These are phyloP conservation scores for Paradendryphiella salina DNA, from an alignment of 2,329 filamentous ascomycete species.

Conservation along the genomic window DNA sequence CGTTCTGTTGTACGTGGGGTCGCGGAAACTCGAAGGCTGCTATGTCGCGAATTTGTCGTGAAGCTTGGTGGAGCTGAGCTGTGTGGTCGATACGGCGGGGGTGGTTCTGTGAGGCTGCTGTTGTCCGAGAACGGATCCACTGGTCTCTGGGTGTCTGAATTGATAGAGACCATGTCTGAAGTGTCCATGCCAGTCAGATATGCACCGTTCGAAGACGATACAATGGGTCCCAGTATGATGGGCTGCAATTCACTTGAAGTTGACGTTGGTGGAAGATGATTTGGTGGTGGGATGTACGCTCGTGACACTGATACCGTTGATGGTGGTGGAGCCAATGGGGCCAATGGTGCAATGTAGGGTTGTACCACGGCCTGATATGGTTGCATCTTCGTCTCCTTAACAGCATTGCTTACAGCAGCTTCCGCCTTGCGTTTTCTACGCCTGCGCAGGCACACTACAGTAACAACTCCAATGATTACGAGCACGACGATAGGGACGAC, in stretches of 20 bases:
- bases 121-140: conserved; percentile 40
- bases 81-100: conserved; percentile 44
- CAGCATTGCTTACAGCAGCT: conserved; percentile 10
- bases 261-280: conserved; percentile 24
- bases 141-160: conserved; percentile 26
- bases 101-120: conserved; percentile 37
- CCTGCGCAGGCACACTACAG: conserved; percentile 38
- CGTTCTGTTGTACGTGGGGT: conserved; percentile 26
- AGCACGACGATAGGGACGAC: conserved; percentile 32
- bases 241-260: conserved; percentile 26
- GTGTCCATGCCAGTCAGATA: conserved; percentile 48
- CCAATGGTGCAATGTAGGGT: conserved; percentile 29
- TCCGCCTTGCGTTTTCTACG: conserved; percentile 31
- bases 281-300: conserved; percentile 20
- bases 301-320: conserved; percentile 10
- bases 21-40: conserved; percentile 32
- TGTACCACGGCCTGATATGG: conserved; percentile 10
- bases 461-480: conserved; percentile 25
- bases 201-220: conserved; percentile 34
- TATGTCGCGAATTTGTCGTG: conserved; percentile 37
- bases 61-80: conserved; percentile 38
- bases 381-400: conserved; percentile 37
- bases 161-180: conserved; percentile 42
- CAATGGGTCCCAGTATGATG: conserved; percentile 43
- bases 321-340: neutral